Evolutionary conservation across 2,329 filamentous ascomycete species (phyloP), one percentile per base, ranked within the genome.

Genomic region (Penicillium capsulatum): DNA sequence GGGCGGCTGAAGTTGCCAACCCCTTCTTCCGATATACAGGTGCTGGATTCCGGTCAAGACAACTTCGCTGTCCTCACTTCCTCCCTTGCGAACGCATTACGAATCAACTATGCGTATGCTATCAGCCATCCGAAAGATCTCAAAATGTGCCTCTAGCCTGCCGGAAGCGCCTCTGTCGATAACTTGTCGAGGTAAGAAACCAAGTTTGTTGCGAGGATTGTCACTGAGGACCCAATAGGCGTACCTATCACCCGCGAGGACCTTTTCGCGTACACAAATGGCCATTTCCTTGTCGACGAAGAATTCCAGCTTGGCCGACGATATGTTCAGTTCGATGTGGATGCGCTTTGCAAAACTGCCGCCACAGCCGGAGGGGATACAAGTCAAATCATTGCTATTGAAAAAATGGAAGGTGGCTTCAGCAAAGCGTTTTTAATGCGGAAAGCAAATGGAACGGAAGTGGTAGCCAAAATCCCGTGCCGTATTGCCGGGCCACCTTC

Each of bases 391-490:
- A 38, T 13, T 31, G 36, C 34, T 13, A 46, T 55, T 17, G 39
- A 47, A 7, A 60, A 59, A 36, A 41, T 59, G 42, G 58, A 65
- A 38, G 58, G 61, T 14, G 53, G 52, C 2, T 63, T 63, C 35
- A 60, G 50, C 44, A 65, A 62, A 36, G 60, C 54, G 29, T 44
- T 64, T 10, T 24, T 59, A 3, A 49, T 65, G 42, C 54, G 11
- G 35, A 62, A 44, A 30, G 44, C 42, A 13, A 47, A 64, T 43
- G 55, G 55, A 17, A 48, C 20, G 2, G 56, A 63, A 33, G 38
- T 62, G 2, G 51, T 66, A 36, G 61, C 58, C 2, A 63, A 63
- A 15, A 51, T 64, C 22, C 59, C 60, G 0, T 63, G 50, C 41
- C 55, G 29, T 1, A 58, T 55, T 47, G 49, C 58, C 35, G 60